A percentile compares a stretch with the other conserved stretches of the same genome.
Evolutionary conservation across 768 basidiomycete genomes (phyloP).

Genomic region (Lactarius pseudohatsudake): DNA sequence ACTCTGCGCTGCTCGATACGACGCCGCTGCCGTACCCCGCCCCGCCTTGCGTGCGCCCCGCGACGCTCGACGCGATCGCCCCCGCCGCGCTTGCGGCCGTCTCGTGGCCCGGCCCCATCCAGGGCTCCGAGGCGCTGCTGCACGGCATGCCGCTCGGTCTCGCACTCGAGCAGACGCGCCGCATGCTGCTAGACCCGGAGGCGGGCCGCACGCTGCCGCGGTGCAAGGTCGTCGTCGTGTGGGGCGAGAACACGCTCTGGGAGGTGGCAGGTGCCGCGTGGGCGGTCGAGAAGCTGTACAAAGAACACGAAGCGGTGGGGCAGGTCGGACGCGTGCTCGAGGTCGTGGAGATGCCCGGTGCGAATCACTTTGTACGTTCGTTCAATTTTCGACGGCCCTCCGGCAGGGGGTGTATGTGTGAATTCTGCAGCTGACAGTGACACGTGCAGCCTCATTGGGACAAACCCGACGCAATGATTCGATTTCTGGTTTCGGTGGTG

Average conservation of each 20-base stretch:
- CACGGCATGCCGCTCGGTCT: conserved; percentile 22
- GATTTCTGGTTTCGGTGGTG: conserved; percentile 20
- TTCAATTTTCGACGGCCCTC: background rate
- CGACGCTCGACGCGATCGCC: conserved; percentile 26
- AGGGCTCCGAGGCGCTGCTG: conserved; percentile 25
- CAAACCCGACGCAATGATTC: conserved; percentile 23
- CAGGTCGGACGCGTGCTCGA: conserved; percentile 19
- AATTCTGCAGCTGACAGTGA: conserved; percentile 1
- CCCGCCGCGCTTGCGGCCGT: conserved; percentile 19
- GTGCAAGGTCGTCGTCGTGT: conserved; percentile 26
- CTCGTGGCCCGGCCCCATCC: conserved; percentile 25
- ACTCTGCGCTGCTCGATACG: conserved; percentile 21
- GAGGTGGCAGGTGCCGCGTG: conserved; percentile 25
- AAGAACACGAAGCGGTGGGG: conserved; percentile 15
- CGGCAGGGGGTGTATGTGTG: background rate
- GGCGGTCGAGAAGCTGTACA: conserved; percentile 24
- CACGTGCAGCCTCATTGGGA: conserved; percentile 26
- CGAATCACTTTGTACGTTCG: conserved; percentile 29
- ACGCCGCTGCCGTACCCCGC: conserved; percentile 19
- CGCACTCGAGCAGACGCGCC: conserved; percentile 17
- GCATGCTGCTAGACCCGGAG: conserved; percentile 19
- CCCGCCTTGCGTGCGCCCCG: conserved; percentile 1
- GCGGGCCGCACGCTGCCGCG: conserved; percentile 20
- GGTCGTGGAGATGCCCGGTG: conserved; percentile 24
- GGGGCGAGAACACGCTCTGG: conserved; percentile 28